Evolutionary conservation across 106 monocot genomes (phyloP).

Genomic region (Dioscorea zingiberensis): DNA sequence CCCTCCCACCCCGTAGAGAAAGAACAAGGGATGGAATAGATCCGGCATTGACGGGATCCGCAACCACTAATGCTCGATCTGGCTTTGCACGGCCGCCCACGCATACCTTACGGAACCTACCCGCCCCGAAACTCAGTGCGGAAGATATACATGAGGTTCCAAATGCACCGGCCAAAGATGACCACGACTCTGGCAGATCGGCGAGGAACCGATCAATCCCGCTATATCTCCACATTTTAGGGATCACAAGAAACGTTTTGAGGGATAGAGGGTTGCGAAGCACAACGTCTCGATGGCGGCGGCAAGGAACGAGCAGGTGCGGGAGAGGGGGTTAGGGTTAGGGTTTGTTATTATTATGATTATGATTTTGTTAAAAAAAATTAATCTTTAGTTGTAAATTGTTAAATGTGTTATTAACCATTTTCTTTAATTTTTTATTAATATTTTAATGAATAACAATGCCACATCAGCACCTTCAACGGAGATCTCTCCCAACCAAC

Average conservation of each 20-base stretch:
- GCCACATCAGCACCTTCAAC: no score
- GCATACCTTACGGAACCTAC: conserved; percentile 20
- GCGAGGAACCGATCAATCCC: conserved; percentile 30
- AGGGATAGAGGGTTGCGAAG: conserved; percentile 41
- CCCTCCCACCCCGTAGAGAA: conserved; percentile 54
- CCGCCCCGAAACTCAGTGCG: conserved; percentile 38
- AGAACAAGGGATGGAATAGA: conserved; percentile 52
- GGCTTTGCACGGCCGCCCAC: conserved; percentile 24
- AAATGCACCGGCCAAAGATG: conserved; percentile 48
- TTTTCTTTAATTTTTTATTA: no score
- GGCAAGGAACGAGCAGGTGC: no score
- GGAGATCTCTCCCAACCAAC: no score
- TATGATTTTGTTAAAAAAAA: no score
- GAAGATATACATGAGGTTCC: conserved; percentile 53
- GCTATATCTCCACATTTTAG: neutral
- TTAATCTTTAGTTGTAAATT: no score
- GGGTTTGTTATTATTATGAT: no score
- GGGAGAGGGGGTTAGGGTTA: no score
- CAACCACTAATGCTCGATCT: conserved; percentile 43
- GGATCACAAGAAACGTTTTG: conserved; percentile 40
- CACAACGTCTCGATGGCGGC: no score
- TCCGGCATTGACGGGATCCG: conserved; percentile 57
- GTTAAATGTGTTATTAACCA: no score
- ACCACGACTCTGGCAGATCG: conserved; percentile 47
- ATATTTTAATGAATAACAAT: no score